Evolutionary conservation across 768 basidiomycete species (phyloP).

Genomic region (Phanerochaete sordida): DNA sequence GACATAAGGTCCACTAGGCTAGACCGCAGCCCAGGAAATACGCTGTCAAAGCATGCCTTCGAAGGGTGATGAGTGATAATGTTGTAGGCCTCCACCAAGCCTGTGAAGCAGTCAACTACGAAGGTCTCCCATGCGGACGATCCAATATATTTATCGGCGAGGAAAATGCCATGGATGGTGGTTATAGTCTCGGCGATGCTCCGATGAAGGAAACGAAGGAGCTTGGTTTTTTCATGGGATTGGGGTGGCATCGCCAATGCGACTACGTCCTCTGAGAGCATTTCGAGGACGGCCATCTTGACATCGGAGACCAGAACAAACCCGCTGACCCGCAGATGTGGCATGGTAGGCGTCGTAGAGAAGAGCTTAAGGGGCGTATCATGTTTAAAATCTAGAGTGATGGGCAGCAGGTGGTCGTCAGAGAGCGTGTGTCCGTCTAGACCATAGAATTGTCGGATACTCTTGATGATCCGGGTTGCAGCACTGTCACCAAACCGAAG

Average conservation of each 20-base stretch:
- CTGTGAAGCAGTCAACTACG: background rate
- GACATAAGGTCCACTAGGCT: background rate
- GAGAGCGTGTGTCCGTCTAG: too few species aligned
- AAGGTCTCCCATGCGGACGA: background rate
- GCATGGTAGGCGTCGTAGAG: background rate
- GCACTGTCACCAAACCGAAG: too few species aligned
- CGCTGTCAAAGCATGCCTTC: background rate
- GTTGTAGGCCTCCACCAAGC: background rate
- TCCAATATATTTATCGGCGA: background rate
- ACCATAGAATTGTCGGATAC: too few species aligned
- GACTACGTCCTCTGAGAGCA: background rate
- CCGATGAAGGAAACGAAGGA: background rate
- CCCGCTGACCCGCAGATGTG: background rate
- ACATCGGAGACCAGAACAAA: background rate
- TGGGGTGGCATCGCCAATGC: background rate
- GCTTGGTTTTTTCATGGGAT: background rate
- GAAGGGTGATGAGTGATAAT: background rate
- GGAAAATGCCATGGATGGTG: background rate
- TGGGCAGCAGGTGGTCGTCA: too few species aligned
- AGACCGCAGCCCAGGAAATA: background rate
- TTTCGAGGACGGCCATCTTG: background rate
- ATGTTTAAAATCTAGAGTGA: too few species aligned
- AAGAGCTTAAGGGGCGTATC: too few species aligned
- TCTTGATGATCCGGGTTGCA: too few species aligned
- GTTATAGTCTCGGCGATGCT: background rate